Base-by-base conservation (phyloP, 108 stramenopile genomes). In the Skeletonema menzelii region DNA sequence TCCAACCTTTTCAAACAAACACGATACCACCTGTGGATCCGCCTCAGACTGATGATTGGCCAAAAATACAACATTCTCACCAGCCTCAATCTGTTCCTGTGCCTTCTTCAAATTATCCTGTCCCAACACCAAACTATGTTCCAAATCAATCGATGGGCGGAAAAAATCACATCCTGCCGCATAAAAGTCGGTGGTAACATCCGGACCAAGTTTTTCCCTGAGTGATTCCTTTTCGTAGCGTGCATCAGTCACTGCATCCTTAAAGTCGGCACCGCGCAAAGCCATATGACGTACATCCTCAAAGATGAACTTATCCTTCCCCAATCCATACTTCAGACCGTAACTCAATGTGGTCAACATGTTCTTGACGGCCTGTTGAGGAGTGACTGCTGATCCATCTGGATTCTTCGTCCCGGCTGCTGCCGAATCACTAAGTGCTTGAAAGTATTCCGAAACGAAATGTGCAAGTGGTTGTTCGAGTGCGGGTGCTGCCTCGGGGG, bases 1-100 rank as follows among this genome's bases (percentile, higher is more conserved):
- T 12, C 83, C 91, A 37, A 83, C 77, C 40, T 82, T 83, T 67
- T 95, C 82, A 65, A 97, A 75, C 34, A 86, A 63, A 60, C 77
- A 63, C 31, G 86, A 86, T 59, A 97, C 82, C 57, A 95, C 95
- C 78, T 97, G 96, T 8, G 97, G 97, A 80, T 98, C 97, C 12
- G 97, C 97, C 83, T 98, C 97, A 32, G 89, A 90, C 73, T 98
- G 97, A 77, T 98, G 97, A 75, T 98, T 98, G 59, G 96, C 94
- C 46, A 96, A 76, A 61, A 98, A 92, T 28, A 98, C 80, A 10
- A 98, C 96, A 73, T 98, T 98, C 15, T 98, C 95, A 3, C 97
- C 97, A 5, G 67, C 65, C 0, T 63, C 62, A n/a, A 95, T 44
- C 49, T 88, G 88, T 24, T 84, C 82, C 73, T 81, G 76, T 22